phyloP scores from a whole-genome alignment of 768 basidiomycete species.

The Leccinum obscurum region DNA sequence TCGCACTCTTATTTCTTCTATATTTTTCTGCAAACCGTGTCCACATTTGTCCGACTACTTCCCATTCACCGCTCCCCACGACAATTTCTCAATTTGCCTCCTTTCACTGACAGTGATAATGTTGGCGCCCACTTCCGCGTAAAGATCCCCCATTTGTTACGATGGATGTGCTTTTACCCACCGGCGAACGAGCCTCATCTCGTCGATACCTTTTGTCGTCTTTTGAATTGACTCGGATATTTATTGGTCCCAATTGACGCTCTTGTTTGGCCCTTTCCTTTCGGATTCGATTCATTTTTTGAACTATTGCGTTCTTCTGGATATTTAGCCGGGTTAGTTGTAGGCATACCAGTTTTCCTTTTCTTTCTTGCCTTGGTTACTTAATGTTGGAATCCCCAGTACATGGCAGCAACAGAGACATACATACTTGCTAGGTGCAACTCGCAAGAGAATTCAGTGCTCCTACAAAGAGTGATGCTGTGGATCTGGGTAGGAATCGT shows the following conservation, averaged over 20 bases:
- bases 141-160: slow-evolving; percentile 18
- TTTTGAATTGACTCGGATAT: neutral
- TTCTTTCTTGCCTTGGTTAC: neutral
- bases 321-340: neutral
- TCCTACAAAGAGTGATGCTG: neutral
- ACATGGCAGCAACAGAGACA: neutral
- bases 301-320: neutral
- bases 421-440: neutral
- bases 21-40: slow-evolving; percentile 3
- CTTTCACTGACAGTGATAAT: neutral
- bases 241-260: neutral
- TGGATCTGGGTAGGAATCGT: neutral
- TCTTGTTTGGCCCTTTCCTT: neutral
- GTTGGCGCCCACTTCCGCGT: slow-evolving; percentile 9
- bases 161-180: slow-evolving; percentile 27
- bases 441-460: neutral
- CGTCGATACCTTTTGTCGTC: slow-evolving; percentile 30
- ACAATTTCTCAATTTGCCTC: neutral
- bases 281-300: neutral
- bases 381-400: neutral
- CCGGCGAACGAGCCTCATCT: slow-evolving; percentile 39
- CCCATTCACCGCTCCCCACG: neutral
- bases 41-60: slow-evolving; percentile 15
- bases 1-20: slow-evolving; percentile 10
- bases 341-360: neutral